A percentile compares a stretch with the other conserved stretches of the same genome.
These are phyloP conservation scores for Colletotrichum spinosum DNA, from an alignment of 2,329 filamentous ascomycete species.

Conservation along the genomic window DNA sequence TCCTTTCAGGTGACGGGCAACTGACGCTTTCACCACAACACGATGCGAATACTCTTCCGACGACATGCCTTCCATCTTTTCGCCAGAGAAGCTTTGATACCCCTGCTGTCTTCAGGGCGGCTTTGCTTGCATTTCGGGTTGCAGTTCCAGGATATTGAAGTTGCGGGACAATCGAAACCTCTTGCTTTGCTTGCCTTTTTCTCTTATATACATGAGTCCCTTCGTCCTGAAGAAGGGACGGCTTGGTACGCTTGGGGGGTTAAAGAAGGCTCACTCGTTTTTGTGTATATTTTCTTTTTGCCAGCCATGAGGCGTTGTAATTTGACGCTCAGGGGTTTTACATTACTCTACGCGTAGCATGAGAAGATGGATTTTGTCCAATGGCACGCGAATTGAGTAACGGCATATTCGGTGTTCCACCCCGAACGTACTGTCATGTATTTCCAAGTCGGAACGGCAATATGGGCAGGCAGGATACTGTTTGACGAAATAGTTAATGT, in stretches of 20 bases:
- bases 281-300: neutral
- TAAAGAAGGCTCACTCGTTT: constrained; percentile 18
- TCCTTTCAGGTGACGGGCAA: neutral
- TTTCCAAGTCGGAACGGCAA: constrained; percentile 14
- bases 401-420: neutral
- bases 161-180: constrained; percentile 3
- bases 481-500: constrained; percentile 30
- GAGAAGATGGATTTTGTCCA: constrained; percentile 18
- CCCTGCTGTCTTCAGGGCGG: constrained; percentile 36
- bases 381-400: constrained; percentile 18
- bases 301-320: constrained; percentile 25
- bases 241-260: neutral
- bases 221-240: neutral
- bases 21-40: constrained; percentile 1
- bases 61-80: constrained; percentile 16
- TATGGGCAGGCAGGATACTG: constrained; percentile 2
- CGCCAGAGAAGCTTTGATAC: constrained; percentile 37
- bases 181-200: neutral
- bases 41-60: constrained; percentile 24
- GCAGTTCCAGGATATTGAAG: constrained; percentile 26
- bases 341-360: constrained; percentile 29
- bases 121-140: constrained; percentile 36
- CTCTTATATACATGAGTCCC: constrained; percentile 10
- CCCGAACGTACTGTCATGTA: constrained; percentile 17
- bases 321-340: constrained; percentile 17